These are phyloP conservation scores for Amanita subjunquillea DNA, from an alignment of 768 basidiomycete species.

Conservation along the genomic window DNA sequence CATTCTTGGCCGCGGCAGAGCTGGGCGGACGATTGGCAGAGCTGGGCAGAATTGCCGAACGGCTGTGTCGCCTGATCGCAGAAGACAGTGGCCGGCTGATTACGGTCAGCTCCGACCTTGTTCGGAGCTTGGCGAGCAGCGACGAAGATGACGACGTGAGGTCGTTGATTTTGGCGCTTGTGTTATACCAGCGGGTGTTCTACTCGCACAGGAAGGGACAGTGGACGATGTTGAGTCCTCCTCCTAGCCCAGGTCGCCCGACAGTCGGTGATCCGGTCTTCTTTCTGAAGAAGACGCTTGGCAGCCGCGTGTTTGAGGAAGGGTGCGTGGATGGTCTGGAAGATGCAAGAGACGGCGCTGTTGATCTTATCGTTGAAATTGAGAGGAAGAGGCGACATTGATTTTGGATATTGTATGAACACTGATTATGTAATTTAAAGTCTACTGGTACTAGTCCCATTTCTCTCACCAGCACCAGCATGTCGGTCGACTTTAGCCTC, in stretches of 20 bases:
- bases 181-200: slow-evolving; percentile 56
- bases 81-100: slow-evolving; percentile 17
- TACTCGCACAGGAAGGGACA: slow-evolving; percentile 13
- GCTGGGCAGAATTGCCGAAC: slow-evolving; percentile 47
- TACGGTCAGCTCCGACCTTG: slow-evolving; percentile 10
- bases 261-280: slow-evolving; percentile 18
- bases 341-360: slow-evolving; percentile 67
- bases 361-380: slow-evolving; percentile 52
- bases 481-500: slow-evolving; percentile 56
- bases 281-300: slow-evolving; percentile 33
- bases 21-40: slow-evolving; percentile 49
- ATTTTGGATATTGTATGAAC: neutral
- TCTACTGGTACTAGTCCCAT: neutral
- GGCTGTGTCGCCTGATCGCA: slow-evolving; percentile 36
- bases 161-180: slow-evolving; percentile 44
- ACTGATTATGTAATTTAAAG: too few species aligned
- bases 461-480: neutral
- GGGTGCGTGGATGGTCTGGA: slow-evolving; percentile 31
- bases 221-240: slow-evolving; percentile 44
- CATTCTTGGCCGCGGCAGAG: slow-evolving; percentile 49
- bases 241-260: slow-evolving; percentile 34
- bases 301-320: slow-evolving; percentile 34
- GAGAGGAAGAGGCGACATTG: slow-evolving; percentile 21
- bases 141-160: slow-evolving; percentile 8
- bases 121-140: neutral